Evolutionary conservation across 495 filamentous ascomycete genomes (phyloP), one percentile per base, ranked within the genome.

Genomic region (Penicillium cataractarum): DNA sequence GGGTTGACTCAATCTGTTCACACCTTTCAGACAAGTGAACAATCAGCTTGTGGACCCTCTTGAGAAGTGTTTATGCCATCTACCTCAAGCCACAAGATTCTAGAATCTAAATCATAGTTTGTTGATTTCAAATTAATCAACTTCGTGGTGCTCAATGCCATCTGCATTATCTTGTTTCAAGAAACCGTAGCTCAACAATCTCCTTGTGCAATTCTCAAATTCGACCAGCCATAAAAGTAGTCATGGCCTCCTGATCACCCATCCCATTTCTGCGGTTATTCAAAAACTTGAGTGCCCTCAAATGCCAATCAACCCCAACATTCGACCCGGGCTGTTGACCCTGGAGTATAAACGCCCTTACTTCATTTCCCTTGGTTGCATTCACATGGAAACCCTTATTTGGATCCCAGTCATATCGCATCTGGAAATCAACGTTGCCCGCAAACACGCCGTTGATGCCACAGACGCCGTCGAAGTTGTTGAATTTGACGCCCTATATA

Each of bases 351-450:
- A 42, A 49, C 22, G 12, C 39, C 40, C 50, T 55, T n/a, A 22
- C 15, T 61, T 54, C 33, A 32, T 54, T 21, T 13, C 51, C 51
- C 40, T 42, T 42, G n/a, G 21, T 21, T 6, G 33, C 21, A 54
- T 33, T 32, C 15, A 33, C 55, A 22, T 40, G 55, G 21, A 29
- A 58, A 17, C 57, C 42, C 39, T 59, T 24, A n/a, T 56, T 62
- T 24, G 29, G 24, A 9, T 48, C 26, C 40, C 51, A 54, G 51
- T 54, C 51, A 32, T 54, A 29, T 35, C 51, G 40, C 40, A 42
- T 42, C 40, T 42, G 40, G 40, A 42, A 42, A 42, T 42, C 40
- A n/a, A 42, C 40, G 40, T 42, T 42, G 40, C 40, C 40, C n/a
- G 40, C n/a, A 19, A 42, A 42, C 15, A 42, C 40, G 15, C n/a